These are phyloP conservation scores for Micractinium sp. DNA, from an alignment of 139 green algal species.

Conservation along the genomic window DNA sequence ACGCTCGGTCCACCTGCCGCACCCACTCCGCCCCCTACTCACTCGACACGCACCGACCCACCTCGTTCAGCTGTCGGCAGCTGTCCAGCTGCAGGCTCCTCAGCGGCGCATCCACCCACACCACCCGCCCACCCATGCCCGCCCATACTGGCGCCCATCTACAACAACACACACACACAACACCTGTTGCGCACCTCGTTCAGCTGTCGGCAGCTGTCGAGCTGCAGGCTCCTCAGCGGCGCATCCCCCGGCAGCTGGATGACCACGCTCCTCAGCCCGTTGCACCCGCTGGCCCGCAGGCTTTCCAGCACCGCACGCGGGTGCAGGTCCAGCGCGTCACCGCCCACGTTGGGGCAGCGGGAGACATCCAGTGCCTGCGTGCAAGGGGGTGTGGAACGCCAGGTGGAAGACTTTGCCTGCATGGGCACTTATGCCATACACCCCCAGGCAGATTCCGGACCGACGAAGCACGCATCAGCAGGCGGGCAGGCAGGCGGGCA, in stretches of 20 bases:
- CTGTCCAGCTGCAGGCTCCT: not conserved
- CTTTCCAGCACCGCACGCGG: not conserved
- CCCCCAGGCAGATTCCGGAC: too few relatives aligned
- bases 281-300: constrained; percentile 4
- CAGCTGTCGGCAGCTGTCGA: constrained; percentile 34
- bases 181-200: constrained; percentile 3
- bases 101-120: constrained; percentile 4
- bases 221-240: not conserved
- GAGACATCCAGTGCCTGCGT: constrained; percentile 24
- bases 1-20: not conserved
- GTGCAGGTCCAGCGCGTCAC: constrained; percentile 13
- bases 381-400: not conserved
- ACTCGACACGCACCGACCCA: not conserved
- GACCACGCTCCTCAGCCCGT: constrained; percentile 11
- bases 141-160: not conserved
- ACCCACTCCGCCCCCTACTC: too few relatives aligned
- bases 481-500: too few relatives aligned
- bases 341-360: constrained; percentile 10
- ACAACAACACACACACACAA: too few relatives aligned
- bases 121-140: not conserved
- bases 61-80: constrained; percentile 30
- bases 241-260: constrained; percentile 27
- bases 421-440: not conserved
- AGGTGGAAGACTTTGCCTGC: not conserved
- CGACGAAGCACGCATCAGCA: not conserved